Conservation (phyloP, 257 asterid species). For the Solanum chiquidenum region DNA sequence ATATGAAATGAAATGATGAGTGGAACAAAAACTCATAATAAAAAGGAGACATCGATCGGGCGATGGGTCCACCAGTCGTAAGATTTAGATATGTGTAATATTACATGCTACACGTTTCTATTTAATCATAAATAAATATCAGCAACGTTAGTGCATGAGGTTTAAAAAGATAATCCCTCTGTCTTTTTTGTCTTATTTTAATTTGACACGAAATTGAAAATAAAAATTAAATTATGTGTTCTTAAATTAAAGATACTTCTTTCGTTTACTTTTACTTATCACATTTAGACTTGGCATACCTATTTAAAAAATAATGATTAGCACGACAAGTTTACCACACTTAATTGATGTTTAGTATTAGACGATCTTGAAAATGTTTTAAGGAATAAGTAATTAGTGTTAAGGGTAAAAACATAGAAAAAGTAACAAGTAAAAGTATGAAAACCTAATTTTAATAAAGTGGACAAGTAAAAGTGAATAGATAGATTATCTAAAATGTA, state of each 20-base stretch:
- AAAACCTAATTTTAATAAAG: background rate
- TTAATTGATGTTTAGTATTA: background rate
- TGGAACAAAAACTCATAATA: background rate
- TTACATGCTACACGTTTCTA: background rate
- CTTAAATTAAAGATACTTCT: background rate
- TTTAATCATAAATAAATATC: background rate
- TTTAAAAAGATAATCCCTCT: background rate
- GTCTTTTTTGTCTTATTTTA: background rate
- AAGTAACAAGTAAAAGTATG: background rate
- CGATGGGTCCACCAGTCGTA: background rate
- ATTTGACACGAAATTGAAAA: background rate
- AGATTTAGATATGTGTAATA: background rate
- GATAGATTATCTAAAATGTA: no score
- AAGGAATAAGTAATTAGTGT: background rate
- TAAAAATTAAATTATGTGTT: background rate
- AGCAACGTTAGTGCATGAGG: background rate
- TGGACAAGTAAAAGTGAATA: background rate
- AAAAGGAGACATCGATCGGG: background rate
- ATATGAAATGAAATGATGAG: background rate
- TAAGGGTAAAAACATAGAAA: background rate
- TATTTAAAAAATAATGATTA: no score
- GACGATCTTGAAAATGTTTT: background rate
- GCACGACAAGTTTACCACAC: background rate
- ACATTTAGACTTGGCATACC: no score
- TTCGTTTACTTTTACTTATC: no score